phyloP scores from a whole-genome alignment of 1,139 yeast species.

The Lizanozyma gosingica region DNA sequence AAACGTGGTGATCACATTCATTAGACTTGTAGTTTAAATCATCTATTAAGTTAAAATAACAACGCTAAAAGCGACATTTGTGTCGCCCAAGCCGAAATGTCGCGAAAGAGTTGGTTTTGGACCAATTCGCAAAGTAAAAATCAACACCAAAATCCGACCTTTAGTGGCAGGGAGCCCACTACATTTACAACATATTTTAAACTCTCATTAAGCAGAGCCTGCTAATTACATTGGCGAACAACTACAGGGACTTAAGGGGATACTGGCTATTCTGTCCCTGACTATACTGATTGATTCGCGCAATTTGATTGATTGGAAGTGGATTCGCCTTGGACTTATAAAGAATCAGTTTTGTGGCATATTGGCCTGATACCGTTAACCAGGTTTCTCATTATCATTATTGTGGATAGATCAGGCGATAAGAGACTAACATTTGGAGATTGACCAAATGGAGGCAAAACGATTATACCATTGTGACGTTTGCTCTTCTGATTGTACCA shows the following conservation, averaged over 20 bases:
- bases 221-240: too few relatives aligned
- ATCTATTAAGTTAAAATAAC: too few relatives aligned
- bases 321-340: not conserved
- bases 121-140: not conserved
- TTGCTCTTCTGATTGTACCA: conserved; percentile 90
- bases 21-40: too few relatives aligned
- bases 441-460: conserved; percentile 17
- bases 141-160: not conserved
- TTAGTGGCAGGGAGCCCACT: too few relatives aligned
- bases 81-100: not conserved
- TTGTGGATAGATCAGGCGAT: too few relatives aligned
- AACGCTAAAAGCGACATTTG: not conserved
- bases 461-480: conserved; percentile 84
- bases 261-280: not conserved
- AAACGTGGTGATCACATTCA: too few relatives aligned
- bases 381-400: not conserved
- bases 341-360: not conserved
- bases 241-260: not conserved
- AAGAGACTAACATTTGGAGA: too few relatives aligned
- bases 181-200: too few relatives aligned
- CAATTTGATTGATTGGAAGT: not conserved
- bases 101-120: not conserved
- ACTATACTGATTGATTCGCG: not conserved
- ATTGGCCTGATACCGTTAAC: not conserved
- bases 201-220: too few relatives aligned